Base-by-base conservation (phyloP, 495 filamentous ascomycete genomes). In the Hypoxylon crocopeplum region DNA sequence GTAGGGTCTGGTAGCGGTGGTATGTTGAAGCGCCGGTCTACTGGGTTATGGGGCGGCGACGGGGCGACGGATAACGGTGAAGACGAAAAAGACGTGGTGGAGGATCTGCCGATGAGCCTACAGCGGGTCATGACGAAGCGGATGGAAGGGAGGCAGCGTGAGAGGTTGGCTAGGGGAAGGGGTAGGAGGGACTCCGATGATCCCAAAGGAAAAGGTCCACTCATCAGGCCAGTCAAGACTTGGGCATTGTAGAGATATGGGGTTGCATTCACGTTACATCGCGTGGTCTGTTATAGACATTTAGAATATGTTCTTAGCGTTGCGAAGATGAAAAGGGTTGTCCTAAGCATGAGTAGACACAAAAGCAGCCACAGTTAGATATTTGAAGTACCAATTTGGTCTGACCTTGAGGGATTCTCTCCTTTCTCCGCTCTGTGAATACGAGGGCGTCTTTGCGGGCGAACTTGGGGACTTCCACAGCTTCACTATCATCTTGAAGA, bases 61-160 rank as follows among this genome's bases (percentile, higher is more conserved):
- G 47, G 38, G 11, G 33, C 44, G 7, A n/a, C 39, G 22, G 38
- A 39, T 20, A 25, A 20, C 22, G 53, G 54, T 13, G 42, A 48
- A 10, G 52, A 63, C 25, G 53, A 49, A 19, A 36, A 48, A 7
- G 63, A 50, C 4, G 64, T 56, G 12, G 67, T 67, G 16, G 62
- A 73, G 17, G 68, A 72, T 42, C 49, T 78, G 16, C 72, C 75
- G 3, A 54, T 67, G 56, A 71, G 67, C 17, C 53, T 77, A 17
- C 75, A 74, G 21, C 66, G 74, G 12, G 73, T 77, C 4, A 64
- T 64, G 51, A 55, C 63, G 37, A 71, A 65, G 51, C 64, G 69
- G 21, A 68, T 63, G 60, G 53, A 68, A 50, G 56, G 25, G 7
- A 62, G 45, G 17, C 60, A 42, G 19, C 48, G 30, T 0, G 55